Percentiles rank a stretch among this genome's conserved stretches.
These are phyloP conservation scores for Penicillium sp. DNA, from an alignment of 2,329 filamentous ascomycete genomes.

Conservation along the genomic window DNA sequence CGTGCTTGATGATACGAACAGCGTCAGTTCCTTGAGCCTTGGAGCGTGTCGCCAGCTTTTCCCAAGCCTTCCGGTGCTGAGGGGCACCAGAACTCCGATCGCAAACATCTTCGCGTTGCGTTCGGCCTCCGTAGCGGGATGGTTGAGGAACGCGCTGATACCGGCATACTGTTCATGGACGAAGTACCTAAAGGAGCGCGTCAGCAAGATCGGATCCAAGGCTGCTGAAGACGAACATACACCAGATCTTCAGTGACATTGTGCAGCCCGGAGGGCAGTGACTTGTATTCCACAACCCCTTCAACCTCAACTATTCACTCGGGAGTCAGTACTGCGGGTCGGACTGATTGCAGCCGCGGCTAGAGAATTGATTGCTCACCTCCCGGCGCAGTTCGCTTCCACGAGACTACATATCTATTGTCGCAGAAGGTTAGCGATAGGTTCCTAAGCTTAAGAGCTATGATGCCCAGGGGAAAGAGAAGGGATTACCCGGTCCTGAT, in stretches of 20 bases:
- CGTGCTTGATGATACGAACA: slow-evolving; percentile 39
- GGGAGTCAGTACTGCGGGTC: slow-evolving; percentile 14
- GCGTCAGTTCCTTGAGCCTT: slow-evolving; percentile 63
- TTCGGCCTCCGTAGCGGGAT: slow-evolving; percentile 65
- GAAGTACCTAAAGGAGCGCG: slow-evolving; percentile 60
- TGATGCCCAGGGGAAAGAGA: neutral
- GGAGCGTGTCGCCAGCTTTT: slow-evolving; percentile 82
- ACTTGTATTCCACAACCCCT: slow-evolving; percentile 90
- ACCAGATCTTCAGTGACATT: slow-evolving; percentile 75
- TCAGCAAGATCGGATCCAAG: slow-evolving; percentile 6
- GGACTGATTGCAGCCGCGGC: neutral
- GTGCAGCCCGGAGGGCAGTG: slow-evolving; percentile 84
- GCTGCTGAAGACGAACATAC: slow-evolving; percentile 26
- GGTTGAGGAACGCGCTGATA: slow-evolving; percentile 83
- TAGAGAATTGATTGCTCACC: slow-evolving; percentile 41
- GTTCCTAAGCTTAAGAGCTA: slow-evolving; percentile 6
- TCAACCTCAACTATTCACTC: slow-evolving; percentile 53
- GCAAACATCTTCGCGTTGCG: slow-evolving; percentile 89
- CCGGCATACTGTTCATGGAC: slow-evolving; percentile 76
- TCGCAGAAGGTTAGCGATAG: slow-evolving; percentile 11
- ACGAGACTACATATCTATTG: slow-evolving; percentile 68
- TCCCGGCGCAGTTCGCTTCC: slow-evolving; percentile 65
- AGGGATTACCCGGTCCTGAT: slow-evolving; percentile 69
- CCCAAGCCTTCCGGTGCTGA: slow-evolving; percentile 76
- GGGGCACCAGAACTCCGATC: slow-evolving; percentile 76